Evolutionary conservation across 169 alveolate species (phyloP), one percentile per base, ranked within the genome.

Genomic region (Plasmodium cynomolgi): DNA sequence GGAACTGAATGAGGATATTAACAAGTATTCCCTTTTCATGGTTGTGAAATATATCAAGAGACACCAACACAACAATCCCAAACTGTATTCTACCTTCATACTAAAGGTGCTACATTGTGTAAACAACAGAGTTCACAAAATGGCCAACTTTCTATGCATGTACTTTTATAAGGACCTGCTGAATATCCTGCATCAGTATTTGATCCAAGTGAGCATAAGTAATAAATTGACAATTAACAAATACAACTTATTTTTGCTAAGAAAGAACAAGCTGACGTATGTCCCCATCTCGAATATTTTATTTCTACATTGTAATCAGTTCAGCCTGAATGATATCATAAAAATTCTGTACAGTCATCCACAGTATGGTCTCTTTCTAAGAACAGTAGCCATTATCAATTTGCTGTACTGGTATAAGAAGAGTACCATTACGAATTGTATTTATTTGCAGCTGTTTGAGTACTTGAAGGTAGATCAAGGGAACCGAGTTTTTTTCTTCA

Each of bases 371-470:
- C 91, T 90, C 3, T 90, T 90, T 23, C 11, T 62, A 26, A 90
- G 82, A 33, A 90, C 80, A 47, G 26, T 90, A 31, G 94, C 91
- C 2, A 47, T 90, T 7, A 90, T 72, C 74, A 68, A 79, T 90
- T 90, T 90, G 83, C 8, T 80, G 20, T 90, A 90, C 34, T 47
- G 72, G 31, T 90, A 90, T 68, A 90, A 90, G 17, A 90, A 90
- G 33, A 90, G 56, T 31, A 80, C 94, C 5, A 90, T 90, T n/a
- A 90, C 94, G 20, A 90, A 90, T 90, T 68, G 83, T 4, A 90
- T 90, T 39, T 80, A 80, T 90, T 80, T 90, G 41, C 94, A 90
- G 72, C 37, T 90, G 23, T 90, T 90, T 90, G 94, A 90, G 54
- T 90, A 80, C 50, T 62, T 90, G 82, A 90, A 90, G 71, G 94